Evolutionary conservation across 2,329 filamentous ascomycete species (phyloP), one percentile per base, ranked within the genome.

Genomic region (Aurifilum marmelostoma): DNA sequence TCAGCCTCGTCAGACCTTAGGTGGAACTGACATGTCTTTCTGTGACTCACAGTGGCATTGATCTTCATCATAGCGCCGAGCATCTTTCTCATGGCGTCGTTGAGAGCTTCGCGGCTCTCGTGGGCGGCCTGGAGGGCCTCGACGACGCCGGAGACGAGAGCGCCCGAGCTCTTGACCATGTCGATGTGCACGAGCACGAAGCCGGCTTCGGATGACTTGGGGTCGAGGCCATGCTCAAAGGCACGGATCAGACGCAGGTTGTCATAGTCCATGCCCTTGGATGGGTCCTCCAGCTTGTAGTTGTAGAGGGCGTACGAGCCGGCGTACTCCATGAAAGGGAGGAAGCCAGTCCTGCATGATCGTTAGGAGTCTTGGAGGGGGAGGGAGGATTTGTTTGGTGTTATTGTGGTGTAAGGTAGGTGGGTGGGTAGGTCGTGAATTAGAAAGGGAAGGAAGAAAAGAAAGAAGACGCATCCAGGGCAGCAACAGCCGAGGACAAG

Each of bases 151-250:
- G 88, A 85, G 61, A 97, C 89, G 1, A 98, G 84, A 0, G 89
- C 87, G 0, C 91, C 91, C 0, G 94, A 94, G 79, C 97, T 89
- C 77, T 90, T 90, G 63, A 97, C 95, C 94, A 97, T 98, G 80
- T 97, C 93, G 65, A 98, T 90, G 79, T 97, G 95, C 5, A 96
- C 94, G 16, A 97, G 87, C n/a, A 97, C 93, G 78, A 98, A 97
- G 63, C 95, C 95, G 0, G 95, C 95, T 79, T 97, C 63, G 9
- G 94, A 97, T 3, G 93, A 97, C 41, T 86, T 86, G 0, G 92
- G 92, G 78, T 97, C 92, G 11, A 97, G 88, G 18, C 95, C 95
- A 75, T 91, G 88, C 81, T 97, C 94, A 75, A 97, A 98, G 32
- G 93, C 95, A 47, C 95, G 92, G 76, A 97, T 90, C 41, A 97